Evolutionary conservation across 148 eudicot genomes (phyloP), one percentile per base, ranked within the genome.

Genomic region (Gaultheria prostrata): DNA sequence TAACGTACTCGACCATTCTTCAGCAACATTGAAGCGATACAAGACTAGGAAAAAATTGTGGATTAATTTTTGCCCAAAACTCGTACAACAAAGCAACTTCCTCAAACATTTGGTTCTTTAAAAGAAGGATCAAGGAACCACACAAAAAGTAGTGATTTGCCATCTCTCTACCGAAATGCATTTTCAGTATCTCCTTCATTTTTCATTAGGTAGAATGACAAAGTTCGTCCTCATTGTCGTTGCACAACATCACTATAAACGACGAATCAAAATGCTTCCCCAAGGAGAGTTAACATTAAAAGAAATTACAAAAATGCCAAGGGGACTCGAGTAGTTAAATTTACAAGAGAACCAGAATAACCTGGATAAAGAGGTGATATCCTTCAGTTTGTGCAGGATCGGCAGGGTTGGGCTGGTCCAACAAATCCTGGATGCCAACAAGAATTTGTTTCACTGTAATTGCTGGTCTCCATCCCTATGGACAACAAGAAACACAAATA

Each of bases 381-480:
- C 95, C 98, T 51, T 94, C 95, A 12, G 92, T 93, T 85, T 94
- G 95, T 33, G 98, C 98, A 82, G 98, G 97, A 82, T 91, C 94
- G n/a, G 82, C 56, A 9, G 94, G 90, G 84, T 94, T 94, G 51
- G 98, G 98, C 87, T 85, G 87, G 84, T 94, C 93, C 87, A 94
- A 82, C 89, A 94, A 83, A 81, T 95, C 98, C 86, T 93, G 98
- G 82, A 95, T 92, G 80, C 95, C 97, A 61, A 95, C 87, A 24
- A 95, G 89, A 82, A 95, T 93, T 85, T 95, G 98, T 89, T 93
- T 95, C 84, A 95, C 95, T 30, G 98, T 92, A 53, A 94, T 94
- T 35, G 98, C 95, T 76, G 98, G 98, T 75, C 95, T 92, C 98
- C 98, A 94, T 61, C 92, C 98, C 96, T 94, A 81, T 3, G 56